phyloP scores from a whole-genome alignment of 257 asterid genomes.

The Ilex aquifolium region DNA sequence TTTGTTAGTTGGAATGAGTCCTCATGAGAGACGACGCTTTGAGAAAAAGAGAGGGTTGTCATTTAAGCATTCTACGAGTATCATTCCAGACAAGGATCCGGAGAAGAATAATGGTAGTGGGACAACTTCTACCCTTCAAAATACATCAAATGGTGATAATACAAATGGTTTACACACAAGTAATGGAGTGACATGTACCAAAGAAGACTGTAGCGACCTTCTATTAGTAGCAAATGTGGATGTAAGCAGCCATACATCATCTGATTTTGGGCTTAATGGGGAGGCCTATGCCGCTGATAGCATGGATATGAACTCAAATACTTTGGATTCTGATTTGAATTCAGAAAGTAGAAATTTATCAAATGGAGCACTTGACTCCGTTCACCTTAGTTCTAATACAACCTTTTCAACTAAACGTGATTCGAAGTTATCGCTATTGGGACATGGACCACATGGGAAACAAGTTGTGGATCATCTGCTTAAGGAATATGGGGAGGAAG shows the following conservation, averaged over 20 bases:
- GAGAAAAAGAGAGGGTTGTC: constrained; percentile 56
- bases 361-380: constrained; percentile 16
- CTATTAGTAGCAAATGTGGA: constrained; percentile 15
- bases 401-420: constrained; percentile 31
- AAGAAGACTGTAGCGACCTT: constrained; percentile 24
- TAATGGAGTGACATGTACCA: constrained; percentile 22
- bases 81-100: constrained; percentile 10
- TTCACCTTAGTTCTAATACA: constrained; percentile 11
- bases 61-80: constrained; percentile 31
- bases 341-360: constrained; percentile 21
- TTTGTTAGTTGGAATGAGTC: constrained; percentile 78
- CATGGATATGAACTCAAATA: constrained; percentile 13
- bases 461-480: constrained; percentile 61
- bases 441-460: constrained; percentile 98
- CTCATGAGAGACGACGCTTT: constrained; percentile 68
- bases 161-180: constrained; percentile 14
- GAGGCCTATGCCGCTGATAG: constrained; percentile 8
- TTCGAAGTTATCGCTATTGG: constrained; percentile 63
- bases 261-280: constrained; percentile 15
- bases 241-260: constrained; percentile 13
- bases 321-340: constrained; percentile 16
- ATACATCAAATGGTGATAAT: constrained; percentile 15
- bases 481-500: constrained; percentile 70
- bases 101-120: constrained; percentile 1
- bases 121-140: constrained; percentile 13